Base-by-base conservation (phyloP, 1,284 basidiomycete species). In the Cryptococcus sp. region DNA sequence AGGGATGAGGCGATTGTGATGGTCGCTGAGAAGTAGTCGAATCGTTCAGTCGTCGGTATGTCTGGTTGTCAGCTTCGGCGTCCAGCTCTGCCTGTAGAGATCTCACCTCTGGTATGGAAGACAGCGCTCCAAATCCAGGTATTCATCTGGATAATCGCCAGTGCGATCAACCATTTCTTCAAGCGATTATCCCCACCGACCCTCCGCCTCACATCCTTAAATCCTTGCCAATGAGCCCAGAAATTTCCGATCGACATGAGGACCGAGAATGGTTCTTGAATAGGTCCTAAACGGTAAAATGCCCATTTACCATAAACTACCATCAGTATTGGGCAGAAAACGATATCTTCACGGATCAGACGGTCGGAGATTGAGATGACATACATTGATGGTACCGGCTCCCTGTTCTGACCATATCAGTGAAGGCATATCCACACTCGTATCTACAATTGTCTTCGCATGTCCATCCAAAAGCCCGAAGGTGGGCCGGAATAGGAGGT, bases 1-100 rank as follows among this genome's bases (percentile, higher is more conserved):
- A 92, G 76, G 5, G 85, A 85, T 57, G 82, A 85, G 24, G 88
- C 69, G 54, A 93, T 90, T 4, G 84, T 85, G 22, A 88, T 76
- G 0, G 87, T 92, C 2, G 96, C 96, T 5, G 88, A 90, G 70
- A 98, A 97, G 74, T 98, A 98, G 71, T 98, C 94, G 62, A 93
- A 64, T 59, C 86, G 88, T 74, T 99, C 96, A 1, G 94, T 98
- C 40, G 77, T 72, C 2, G 85, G 82, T 18, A 84, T 80, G 76
- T 98, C 94, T 91, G 59, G 2, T 32, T 14, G 44, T 5, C 36
- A 49, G 48, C 43, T 46, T 49, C 32, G 49, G 50, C 46, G 19
- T n/a, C n/a, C n/a, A n/a, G n/a, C n/a, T n/a, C n/a, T n/a, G n/a
- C n/a, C n/a, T n/a, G n/a, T n/a, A n/a, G 21, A 3, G 28, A 22